A percentile compares a stretch with the other conserved stretches of the same genome.
These are phyloP conservation scores for Verticillium zaregamsianum DNA, from an alignment of 2,329 filamentous ascomycete genomes.

Conservation along the genomic window DNA sequence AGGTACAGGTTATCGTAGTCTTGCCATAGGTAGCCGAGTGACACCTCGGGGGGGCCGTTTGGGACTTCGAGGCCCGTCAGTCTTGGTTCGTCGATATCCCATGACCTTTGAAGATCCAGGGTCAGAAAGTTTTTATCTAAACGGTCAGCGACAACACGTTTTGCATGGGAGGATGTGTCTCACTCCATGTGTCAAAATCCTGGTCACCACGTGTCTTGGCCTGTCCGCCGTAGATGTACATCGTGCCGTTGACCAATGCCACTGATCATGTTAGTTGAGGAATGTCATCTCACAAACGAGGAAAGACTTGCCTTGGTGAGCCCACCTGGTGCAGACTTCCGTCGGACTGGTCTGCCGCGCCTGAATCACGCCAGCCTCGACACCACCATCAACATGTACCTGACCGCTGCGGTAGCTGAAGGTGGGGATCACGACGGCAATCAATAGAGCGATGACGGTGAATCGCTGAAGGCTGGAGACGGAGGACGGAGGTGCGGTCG, in stretches of 20 bases:
- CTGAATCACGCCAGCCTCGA: constrained; percentile 41
- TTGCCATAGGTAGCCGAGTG: constrained; percentile 73
- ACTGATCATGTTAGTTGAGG: constrained; percentile 28
- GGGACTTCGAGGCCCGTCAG: constrained; percentile 60
- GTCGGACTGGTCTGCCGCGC: constrained; percentile 20
- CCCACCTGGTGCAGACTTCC: constrained; percentile 60
- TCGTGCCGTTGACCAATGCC: constrained; percentile 67
- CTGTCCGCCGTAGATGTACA: constrained; percentile 74
- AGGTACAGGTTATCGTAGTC: constrained; percentile 66
- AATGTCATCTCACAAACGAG: background rate
- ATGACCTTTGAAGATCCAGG: constrained; percentile 69
- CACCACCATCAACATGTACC: constrained; percentile 32
- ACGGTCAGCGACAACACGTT: constrained; percentile 7
- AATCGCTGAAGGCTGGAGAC: constrained; percentile 38
- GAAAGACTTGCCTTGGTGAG: constrained; percentile 49
- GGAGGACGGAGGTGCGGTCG: constrained; percentile 37
- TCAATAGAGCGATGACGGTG: constrained; percentile 43
- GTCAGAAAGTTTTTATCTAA: constrained; percentile 67
- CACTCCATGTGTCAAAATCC: constrained; percentile 65
- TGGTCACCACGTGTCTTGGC: constrained; percentile 55
- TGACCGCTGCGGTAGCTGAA: constrained; percentile 38
- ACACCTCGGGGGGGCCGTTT: constrained; percentile 65
- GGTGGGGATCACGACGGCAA: constrained; percentile 45
- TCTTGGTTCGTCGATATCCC: constrained; percentile 61
- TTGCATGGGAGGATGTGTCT: constrained; percentile 16